phyloP scores from a whole-genome alignment of 1,284 basidiomycete species.

The Irpex rosettiformis region DNA sequence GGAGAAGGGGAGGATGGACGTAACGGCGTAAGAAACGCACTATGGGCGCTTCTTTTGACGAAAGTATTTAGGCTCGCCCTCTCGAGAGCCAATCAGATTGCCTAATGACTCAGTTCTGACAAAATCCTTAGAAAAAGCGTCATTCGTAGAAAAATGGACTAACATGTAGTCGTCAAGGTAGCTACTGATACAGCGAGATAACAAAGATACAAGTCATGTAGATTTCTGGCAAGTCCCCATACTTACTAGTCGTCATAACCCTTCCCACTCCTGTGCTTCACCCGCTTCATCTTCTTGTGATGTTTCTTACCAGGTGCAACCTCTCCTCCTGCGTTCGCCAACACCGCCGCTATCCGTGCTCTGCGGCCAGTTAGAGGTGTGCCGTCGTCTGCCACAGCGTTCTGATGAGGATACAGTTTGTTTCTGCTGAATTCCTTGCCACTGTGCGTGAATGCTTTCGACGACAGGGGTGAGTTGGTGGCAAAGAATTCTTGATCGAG shows the following conservation, averaged over 20 bases:
- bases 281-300: constrained; percentile 82
- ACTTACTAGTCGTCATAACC: constrained; percentile 78
- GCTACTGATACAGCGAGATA: neutral
- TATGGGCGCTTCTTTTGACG: neutral
- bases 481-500: constrained; percentile 88
- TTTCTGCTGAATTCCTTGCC: constrained; percentile 63
- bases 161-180: neutral
- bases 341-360: constrained; percentile 43
- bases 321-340: constrained; percentile 42
- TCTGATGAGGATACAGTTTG: constrained; percentile 78
- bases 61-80: neutral
- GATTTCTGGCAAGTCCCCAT: neutral
- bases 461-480: constrained; percentile 43
- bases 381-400: constrained; percentile 74
- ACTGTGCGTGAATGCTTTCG: constrained; percentile 62
- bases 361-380: constrained; percentile 48
- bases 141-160: neutral
- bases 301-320: constrained; percentile 71
- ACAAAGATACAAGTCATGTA: neutral
- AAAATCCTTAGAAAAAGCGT: neutral
- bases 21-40: neutral
- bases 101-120: neutral
- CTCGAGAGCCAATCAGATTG: neutral
- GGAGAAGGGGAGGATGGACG: constrained; percentile 9
- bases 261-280: constrained; percentile 86